Evolutionary conservation across 2,329 filamentous ascomycete species (phyloP).

Genomic region (Colletotrichum sp.): DNA sequence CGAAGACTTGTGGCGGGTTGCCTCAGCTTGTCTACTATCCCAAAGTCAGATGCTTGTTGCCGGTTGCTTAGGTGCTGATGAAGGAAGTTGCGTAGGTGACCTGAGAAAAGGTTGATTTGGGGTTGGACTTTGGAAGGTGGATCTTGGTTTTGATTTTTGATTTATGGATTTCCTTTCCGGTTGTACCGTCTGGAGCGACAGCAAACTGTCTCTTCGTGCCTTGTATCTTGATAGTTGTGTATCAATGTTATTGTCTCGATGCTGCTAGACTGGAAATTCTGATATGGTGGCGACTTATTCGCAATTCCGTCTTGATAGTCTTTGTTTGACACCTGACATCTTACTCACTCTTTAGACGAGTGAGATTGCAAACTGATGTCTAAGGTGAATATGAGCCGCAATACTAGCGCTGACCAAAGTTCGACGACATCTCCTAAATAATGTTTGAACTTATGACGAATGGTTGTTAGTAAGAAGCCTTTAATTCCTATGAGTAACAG

Average conservation of each 20-base stretch:
- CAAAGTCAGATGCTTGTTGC: neutral
- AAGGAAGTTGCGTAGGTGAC: neutral
- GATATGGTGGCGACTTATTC: neutral
- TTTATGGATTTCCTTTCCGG: neutral
- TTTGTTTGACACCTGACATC: neutral
- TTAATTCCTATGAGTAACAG: neutral
- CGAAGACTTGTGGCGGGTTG: neutral
- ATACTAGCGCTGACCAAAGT: neutral
- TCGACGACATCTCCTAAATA: neutral
- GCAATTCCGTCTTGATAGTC: neutral
- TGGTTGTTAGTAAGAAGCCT: fast-evolving
- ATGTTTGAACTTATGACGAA: neutral
- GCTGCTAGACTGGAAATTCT: neutral
- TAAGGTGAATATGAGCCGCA: neutral
- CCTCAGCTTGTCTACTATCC: neutral
- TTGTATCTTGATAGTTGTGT: neutral
- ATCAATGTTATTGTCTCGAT: neutral
- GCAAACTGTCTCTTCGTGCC: neutral
- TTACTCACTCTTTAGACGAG: fast-evolving
- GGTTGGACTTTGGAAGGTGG: fast-evolving
- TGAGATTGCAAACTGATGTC: neutral
- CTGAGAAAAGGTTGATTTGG: neutral
- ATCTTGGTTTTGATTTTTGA: neutral
- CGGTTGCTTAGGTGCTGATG: neutral
- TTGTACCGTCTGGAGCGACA: neutral